These are phyloP conservation scores for Sisymbrium irio DNA, from an alignment of 345 rosid species.

Conservation along the genomic window DNA sequence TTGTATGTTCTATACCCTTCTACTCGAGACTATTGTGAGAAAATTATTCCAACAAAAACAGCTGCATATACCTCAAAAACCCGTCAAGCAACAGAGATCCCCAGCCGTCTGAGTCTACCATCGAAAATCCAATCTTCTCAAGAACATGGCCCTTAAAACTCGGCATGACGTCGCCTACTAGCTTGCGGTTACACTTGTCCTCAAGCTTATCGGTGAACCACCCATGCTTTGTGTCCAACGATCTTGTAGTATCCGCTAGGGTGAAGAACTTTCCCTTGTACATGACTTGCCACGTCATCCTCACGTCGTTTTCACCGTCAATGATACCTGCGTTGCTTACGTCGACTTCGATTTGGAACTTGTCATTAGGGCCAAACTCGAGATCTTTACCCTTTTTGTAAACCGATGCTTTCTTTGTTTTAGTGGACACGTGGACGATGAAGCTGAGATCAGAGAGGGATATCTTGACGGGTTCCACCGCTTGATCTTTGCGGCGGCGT, in stretches of 20 bases:
- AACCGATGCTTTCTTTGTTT: no score
- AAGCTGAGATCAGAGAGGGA: no score
- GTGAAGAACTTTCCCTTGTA: background rate
- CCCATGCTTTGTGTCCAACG: background rate
- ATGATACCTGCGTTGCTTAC: background rate
- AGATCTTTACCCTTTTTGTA: background rate
- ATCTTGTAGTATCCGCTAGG: background rate
- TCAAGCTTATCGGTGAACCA: slow-evolving; percentile 13
- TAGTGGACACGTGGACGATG: no score
- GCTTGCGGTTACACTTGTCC: background rate
- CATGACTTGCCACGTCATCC: slow-evolving; percentile 13
- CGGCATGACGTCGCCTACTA: background rate
- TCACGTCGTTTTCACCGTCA: background rate
- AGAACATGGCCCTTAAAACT: slow-evolving; percentile 5
- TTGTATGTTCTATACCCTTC: background rate
- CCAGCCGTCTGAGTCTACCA: background rate
- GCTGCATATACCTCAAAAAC: slow-evolving; percentile 10
- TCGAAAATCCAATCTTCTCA: slow-evolving; percentile 1
- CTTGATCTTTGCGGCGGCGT: no score
- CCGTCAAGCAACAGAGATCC: background rate
- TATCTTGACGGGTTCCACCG: no score
- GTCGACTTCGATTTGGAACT: slow-evolving; percentile 21
- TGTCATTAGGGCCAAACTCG: background rate
- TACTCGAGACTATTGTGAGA: background rate
- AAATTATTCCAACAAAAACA: background rate